Base-by-base conservation (phyloP, 2,329 filamentous ascomycete genomes). In the Cryphonectria nitschkei region DNA sequence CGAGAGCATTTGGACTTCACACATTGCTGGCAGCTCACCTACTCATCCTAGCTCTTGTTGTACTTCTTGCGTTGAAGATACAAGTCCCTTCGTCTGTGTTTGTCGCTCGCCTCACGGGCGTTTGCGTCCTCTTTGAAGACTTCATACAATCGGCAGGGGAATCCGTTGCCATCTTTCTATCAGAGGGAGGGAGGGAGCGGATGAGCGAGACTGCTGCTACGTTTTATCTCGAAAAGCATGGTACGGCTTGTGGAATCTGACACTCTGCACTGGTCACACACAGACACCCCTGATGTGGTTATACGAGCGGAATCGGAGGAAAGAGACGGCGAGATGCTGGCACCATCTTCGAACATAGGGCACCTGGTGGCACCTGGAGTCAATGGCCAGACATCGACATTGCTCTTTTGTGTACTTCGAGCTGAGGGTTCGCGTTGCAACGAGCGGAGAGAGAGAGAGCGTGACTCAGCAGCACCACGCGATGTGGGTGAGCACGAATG, bases 211-310 rank as follows among this genome's bases (percentile, higher is more conserved):
- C 3, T 66, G 69, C 34, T 68, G 32, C 62, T 68, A 52, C n/a
- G 54, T 52, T 50, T 50, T 50, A 43, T 29, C 4, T 9, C 8
- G 52, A 71, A 71, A 52, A 7, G n/a, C 67, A 29, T 68, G 46
- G 22, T 46, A 41, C 54, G 46, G 7, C 9, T 52, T 8, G 34
- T 71, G 66, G 58, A 68, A 66, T 32, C 43, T 63, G 3, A 46
- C 54, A 43, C 62, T 60, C 62, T 60, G 46, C 70, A 71, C 39
- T 50, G 61, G 22, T 71, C 62, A 29, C 67, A 67, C 26, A 37
- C 7, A 56, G 3, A 29, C 7, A 29, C 52, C 29, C 26, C 3
- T 65, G 34, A 14, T 26, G 61, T 3, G 65, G 56, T 62, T 71
- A 13, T 43, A 46, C 22, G 3, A 6, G 19, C 16, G 34, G 3